A percentile compares a stretch with the other conserved stretches of the same genome.
These are phyloP conservation scores for Acacia pycnantha DNA, from an alignment of 331 rosid genomes.

Conservation along the genomic window DNA sequence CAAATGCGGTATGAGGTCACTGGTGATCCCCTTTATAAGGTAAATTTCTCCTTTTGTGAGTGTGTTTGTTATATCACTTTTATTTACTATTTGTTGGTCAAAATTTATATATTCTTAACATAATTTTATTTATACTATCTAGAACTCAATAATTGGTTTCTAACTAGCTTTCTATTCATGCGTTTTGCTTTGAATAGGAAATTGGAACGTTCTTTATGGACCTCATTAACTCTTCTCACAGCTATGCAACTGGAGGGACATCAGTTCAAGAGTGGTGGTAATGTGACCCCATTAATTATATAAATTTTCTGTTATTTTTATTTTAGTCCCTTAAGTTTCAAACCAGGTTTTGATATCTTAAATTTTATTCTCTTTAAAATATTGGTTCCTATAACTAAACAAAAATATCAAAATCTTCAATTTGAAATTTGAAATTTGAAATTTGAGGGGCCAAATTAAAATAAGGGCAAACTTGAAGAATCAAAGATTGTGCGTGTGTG, in stretches of 20 bases:
- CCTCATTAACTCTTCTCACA: slow-evolving; percentile 60
- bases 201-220: slow-evolving; percentile 59
- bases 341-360: rapidly evolving
- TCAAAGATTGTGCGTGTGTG: too few species aligned
- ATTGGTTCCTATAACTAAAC: too few species aligned
- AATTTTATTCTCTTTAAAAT: too few species aligned
- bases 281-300: neutral
- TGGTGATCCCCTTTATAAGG: slow-evolving; percentile 73
- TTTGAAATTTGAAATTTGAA: too few species aligned
- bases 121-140: too few species aligned
- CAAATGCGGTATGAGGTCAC: slow-evolving; percentile 74
- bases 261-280: slow-evolving; percentile 47
- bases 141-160: neutral
- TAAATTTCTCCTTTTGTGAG: neutral
- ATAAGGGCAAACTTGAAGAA: too few species aligned
- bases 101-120: too few species aligned
- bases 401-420: too few species aligned
- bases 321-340: too few species aligned
- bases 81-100: too few species aligned
- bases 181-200: slow-evolving; percentile 40
- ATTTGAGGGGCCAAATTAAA: too few species aligned
- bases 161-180: neutral
- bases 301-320: too few species aligned
- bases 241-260: slow-evolving; percentile 79
- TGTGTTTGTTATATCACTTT: neutral